phyloP scores from a whole-genome alignment of 768 basidiomycete genomes.

The Pleurotus cornucopiae region DNA sequence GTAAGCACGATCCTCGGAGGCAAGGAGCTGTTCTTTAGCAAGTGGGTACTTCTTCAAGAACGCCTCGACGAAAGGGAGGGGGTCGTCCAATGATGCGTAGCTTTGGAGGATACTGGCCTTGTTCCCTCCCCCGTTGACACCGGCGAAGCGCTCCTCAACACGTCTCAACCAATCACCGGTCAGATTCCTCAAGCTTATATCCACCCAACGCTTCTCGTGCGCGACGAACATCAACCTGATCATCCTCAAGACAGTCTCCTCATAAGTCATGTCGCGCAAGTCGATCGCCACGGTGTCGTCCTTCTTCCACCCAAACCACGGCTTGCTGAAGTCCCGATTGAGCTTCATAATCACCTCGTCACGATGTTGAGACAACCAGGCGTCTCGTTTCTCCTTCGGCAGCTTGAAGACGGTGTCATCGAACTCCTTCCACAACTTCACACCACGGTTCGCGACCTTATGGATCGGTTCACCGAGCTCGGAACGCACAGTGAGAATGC shows the following conservation, averaged over 20 bases:
- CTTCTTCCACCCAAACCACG: constrained; percentile 97
- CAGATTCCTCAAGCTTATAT: constrained; percentile 85
- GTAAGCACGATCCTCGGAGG: constrained; percentile 90
- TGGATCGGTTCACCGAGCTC: constrained; percentile 99
- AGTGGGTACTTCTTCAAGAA: constrained; percentile 87
- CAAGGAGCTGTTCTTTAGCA: constrained; percentile 81
- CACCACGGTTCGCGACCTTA: constrained; percentile 95
- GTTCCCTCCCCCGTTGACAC: constrained; percentile 67
- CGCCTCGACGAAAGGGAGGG: constrained; percentile 64
- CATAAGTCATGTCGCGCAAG: constrained; percentile 96
- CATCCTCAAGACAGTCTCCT: constrained; percentile 91
- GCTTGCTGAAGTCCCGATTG: constrained; percentile 94
- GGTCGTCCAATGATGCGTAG: constrained; percentile 82
- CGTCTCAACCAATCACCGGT: constrained; percentile 97
- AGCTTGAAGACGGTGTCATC: constrained; percentile 94
- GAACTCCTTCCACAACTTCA: constrained; percentile 99
- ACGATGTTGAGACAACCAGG: constrained; percentile 84
- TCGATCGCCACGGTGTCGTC: constrained; percentile 80
- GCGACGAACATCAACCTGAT: constrained; percentile 91
- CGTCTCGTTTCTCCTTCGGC: constrained; percentile 90
- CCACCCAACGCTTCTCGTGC: constrained; percentile 92
- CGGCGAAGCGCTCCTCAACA: constrained; percentile 92
- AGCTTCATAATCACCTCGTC: constrained; percentile 88
- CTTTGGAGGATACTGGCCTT: constrained; percentile 85
- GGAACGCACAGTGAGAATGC: constrained; percentile 93